Conservation (phyloP, 2,329 filamentous ascomycete species). For the Blastomyces percursus region DNA sequence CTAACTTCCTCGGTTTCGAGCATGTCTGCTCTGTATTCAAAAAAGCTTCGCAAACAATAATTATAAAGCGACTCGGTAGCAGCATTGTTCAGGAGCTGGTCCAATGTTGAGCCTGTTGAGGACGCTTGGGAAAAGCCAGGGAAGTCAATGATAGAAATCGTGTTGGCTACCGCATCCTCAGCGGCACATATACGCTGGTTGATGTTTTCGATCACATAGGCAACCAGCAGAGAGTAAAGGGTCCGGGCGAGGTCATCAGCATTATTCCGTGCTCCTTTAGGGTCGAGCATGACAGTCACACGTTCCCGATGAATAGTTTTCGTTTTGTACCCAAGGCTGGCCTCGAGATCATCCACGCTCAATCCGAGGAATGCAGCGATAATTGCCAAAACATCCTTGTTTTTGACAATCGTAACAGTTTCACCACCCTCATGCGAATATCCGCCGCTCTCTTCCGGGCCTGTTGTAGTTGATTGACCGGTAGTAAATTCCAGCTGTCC, state of each 20-base stretch:
- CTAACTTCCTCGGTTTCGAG: conserved; percentile 88
- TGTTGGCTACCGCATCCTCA: conserved; percentile 85
- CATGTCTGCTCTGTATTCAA: conserved; percentile 85
- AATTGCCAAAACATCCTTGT: conserved; percentile 77
- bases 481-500: conserved; percentile 91
- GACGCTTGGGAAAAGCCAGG: conserved; percentile 82
- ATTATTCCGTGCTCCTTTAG: conserved; percentile 76
- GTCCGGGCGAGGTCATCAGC: conserved; percentile 90
- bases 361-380: conserved; percentile 94
- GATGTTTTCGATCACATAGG: conserved; percentile 84
- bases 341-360: conserved; percentile 67
- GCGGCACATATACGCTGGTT: conserved; percentile 81
- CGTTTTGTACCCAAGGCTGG: conserved; percentile 85
- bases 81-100: conserved; percentile 90
- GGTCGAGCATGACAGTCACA: conserved; percentile 97
- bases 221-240: conserved; percentile 84
- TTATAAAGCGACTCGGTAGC: conserved; percentile 89
- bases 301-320: conserved; percentile 93
- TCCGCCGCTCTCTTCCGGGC: conserved; percentile 83
- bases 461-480: conserved; percentile 64
- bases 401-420: conserved; percentile 75
- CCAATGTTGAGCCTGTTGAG: conserved; percentile 72
- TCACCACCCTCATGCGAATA: conserved; percentile 93
- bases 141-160: conserved; percentile 90
- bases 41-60: conserved; percentile 88